These are phyloP conservation scores for Vinca minor DNA, from an alignment of 257 asterid genomes.

Conservation along the genomic window DNA sequence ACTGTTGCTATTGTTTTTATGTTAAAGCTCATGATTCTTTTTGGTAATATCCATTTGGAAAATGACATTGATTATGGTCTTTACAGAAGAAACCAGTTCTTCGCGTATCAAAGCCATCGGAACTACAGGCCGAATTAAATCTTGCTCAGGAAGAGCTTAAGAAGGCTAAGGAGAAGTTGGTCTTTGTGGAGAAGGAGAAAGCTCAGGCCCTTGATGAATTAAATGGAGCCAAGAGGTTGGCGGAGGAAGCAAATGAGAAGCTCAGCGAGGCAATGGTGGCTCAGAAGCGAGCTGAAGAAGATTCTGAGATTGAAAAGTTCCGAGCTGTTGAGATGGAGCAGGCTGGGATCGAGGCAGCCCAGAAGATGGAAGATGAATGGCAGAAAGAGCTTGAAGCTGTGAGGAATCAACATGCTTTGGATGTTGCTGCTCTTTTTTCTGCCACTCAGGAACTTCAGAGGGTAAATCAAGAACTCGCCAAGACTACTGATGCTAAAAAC, in stretches of 20 bases:
- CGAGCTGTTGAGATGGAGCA: conserved; percentile 89
- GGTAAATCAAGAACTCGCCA: conserved; percentile 57
- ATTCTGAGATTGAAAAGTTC: conserved; percentile 79
- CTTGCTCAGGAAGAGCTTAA: conserved; percentile 72
- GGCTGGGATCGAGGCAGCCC: conserved; percentile 75
- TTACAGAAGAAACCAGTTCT: conserved; percentile 60
- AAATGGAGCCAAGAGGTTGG: conserved; percentile 58
- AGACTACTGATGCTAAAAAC: conserved; percentile 59
- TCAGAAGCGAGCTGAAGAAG: conserved; percentile 76
- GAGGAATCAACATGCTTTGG: conserved; percentile 63
- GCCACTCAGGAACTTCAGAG: conserved; percentile 68
- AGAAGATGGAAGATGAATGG: conserved; percentile 80
- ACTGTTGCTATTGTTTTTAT: neutral
- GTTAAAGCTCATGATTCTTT: neutral
- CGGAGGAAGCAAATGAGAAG: conserved; percentile 76
- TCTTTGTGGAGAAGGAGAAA: conserved; percentile 63
- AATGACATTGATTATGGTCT: conserved; percentile 8
- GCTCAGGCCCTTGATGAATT: conserved; percentile 61
- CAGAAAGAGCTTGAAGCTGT: conserved; percentile 65
- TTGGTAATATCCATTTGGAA: conserved; percentile 8
- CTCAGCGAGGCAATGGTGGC: conserved; percentile 79
- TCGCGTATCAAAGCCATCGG: conserved; percentile 52
- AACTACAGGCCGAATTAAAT: conserved; percentile 54
- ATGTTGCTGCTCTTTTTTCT: conserved; percentile 64
- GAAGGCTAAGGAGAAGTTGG: conserved; percentile 69